Evolutionary conservation across 2,329 filamentous ascomycete genomes (phyloP).

Genomic region (Metarhizium guizhouense): DNA sequence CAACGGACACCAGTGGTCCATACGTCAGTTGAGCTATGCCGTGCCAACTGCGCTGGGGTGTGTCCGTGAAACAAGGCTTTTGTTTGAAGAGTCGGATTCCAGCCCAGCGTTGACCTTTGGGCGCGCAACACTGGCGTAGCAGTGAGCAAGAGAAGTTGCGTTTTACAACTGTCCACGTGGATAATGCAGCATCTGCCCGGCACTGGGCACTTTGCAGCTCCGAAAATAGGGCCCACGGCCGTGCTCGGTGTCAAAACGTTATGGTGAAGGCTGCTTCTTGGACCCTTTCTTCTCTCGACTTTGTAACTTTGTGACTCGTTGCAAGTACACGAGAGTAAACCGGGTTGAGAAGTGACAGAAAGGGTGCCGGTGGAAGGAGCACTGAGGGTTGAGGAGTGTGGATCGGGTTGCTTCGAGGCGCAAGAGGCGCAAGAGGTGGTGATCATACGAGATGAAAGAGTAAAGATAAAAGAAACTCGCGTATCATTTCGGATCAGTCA

Average conservation of each 20-base stretch:
- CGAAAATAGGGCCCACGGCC: not conserved
- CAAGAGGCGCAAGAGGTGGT: not conserved
- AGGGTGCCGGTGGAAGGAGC: not conserved
- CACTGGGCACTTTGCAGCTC: not conserved
- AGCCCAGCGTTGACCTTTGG: not conserved
- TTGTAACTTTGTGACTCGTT: not conserved
- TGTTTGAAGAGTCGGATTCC: not conserved
- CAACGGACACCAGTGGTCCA: not conserved
- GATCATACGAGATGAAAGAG: not conserved
- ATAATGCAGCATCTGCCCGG: not conserved
- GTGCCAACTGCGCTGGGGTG: not conserved
- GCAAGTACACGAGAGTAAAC: not conserved
- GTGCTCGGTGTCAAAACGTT: not conserved
- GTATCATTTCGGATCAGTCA: not conserved
- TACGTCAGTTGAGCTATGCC: not conserved
- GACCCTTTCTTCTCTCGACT: not conserved
- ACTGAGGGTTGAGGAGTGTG: not conserved
- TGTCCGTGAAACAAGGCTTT: not conserved
- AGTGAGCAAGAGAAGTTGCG: not conserved
- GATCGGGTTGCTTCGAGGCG: not conserved
- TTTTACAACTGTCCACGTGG: not conserved
- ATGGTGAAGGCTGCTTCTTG: not conserved
- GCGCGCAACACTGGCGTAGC: not conserved
- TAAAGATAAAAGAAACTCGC: not conserved
- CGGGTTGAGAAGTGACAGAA: not conserved